Percentiles rank a stretch among this genome's conserved stretches.
Evolutionary conservation across 345 rosid genomes (phyloP).

Genomic region (Ceriops zippeliana): DNA sequence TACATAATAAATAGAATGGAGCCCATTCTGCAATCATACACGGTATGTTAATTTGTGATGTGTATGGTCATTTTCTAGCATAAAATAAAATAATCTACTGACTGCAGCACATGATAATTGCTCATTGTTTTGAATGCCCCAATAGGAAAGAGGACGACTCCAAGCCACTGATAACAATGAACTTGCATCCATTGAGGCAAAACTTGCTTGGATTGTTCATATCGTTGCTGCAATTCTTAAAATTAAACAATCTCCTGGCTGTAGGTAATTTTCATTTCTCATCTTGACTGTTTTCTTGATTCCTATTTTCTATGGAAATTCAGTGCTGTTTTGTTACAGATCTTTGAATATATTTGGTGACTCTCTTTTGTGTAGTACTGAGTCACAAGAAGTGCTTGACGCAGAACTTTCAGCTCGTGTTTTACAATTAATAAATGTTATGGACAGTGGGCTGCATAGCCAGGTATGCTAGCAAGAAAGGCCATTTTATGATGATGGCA

Average conservation of each 20-base stretch:
- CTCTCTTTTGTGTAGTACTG: conserved; percentile 57
- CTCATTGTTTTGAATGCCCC: conserved; percentile 15
- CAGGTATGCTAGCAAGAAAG: conserved; percentile 46
- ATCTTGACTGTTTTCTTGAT: neutral
- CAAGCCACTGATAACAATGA: conserved; percentile 65
- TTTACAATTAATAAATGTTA: conserved; percentile 80
- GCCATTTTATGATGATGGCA: neutral
- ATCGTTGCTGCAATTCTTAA: conserved; percentile 90
- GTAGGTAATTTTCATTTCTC: conserved; percentile 51
- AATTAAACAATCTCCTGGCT: conserved; percentile 79
- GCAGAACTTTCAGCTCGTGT: conserved; percentile 99
- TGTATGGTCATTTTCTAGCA: conserved; percentile 2
- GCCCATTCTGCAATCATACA: conserved; percentile 89
- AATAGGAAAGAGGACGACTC: conserved; percentile 71
- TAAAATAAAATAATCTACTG: neutral
- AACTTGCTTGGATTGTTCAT: conserved; percentile 97
- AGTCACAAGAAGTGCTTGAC: conserved; percentile 94
- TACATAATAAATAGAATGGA: conserved; percentile 86
- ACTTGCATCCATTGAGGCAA: conserved; percentile 80
- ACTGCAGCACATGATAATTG: conserved; percentile 8
- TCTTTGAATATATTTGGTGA: conserved; percentile 10
- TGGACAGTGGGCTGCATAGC: conserved; percentile 83
- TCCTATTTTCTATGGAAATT: conserved; percentile 7
- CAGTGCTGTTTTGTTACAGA: conserved; percentile 7
- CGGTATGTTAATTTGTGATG: conserved; percentile 46